Conservation (phyloP, 768 basidiomycete species). For the Roridomyces roridus region DNA sequence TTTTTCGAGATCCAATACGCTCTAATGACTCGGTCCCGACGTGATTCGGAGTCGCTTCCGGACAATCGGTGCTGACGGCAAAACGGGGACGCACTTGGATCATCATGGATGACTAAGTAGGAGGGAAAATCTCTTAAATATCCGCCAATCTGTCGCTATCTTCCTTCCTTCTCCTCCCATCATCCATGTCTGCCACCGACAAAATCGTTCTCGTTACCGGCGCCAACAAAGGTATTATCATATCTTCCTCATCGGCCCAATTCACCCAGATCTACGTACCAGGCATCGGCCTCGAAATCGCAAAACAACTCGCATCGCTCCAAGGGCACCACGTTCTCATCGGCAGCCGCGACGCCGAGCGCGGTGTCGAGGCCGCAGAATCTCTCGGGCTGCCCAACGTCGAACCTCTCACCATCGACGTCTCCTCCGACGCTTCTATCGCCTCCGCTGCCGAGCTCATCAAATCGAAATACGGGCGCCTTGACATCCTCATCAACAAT, state of each 20-base stretch:
- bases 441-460: conserved; percentile 1
- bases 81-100: too few species aligned
- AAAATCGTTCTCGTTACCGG: conserved; percentile 26
- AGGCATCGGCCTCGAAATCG: conserved; percentile 17
- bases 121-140: too few species aligned
- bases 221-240: conserved; percentile 3
- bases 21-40: too few species aligned
- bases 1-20: too few species aligned
- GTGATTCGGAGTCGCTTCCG: too few species aligned
- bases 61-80: too few species aligned
- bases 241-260: too few species aligned
- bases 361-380: conserved; percentile 3
- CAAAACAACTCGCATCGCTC: conserved; percentile 5
- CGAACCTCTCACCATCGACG: conserved; percentile 3
- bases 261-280: too few species aligned
- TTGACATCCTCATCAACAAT: conserved; percentile 12
- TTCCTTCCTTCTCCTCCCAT: too few species aligned
- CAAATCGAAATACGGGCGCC: conserved; percentile 5
- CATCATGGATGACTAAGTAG: too few species aligned
- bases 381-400: too few species aligned
- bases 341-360: conserved; percentile 3
- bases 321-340: conserved; percentile 7
- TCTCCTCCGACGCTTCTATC: conserved; percentile 10
- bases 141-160: too few species aligned
- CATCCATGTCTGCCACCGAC: background rate